Evolutionary conservation across 768 basidiomycete genomes (phyloP), one percentile per base, ranked within the genome.

Genomic region (Kwoniella heveanensis): DNA sequence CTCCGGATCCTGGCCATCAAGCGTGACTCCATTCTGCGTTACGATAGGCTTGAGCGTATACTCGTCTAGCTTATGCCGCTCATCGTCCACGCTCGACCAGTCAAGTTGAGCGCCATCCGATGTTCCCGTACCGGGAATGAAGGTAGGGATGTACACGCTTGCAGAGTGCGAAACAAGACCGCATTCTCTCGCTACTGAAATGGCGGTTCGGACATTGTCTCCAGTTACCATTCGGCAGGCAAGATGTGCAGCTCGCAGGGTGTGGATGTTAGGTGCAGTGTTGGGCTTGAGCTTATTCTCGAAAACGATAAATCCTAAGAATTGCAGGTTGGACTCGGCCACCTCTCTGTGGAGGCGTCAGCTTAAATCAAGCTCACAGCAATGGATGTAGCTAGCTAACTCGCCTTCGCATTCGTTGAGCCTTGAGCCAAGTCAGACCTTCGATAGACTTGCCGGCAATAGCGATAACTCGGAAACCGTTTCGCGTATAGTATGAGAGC

Each of bases 181-280:
- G 68, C 95, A 98, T 81, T 99, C 96, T 62, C 94, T 83, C 1
- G 93, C 96, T 37, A 99, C 95, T 69, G 93, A 96, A 72, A 97
- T 90, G 4, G 95, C 96, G 6, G 96, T 99, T 44, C 96, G 83
- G 30, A 93, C 88, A 68, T 99, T 99, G 76, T 99, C 96, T 10
- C 96, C 96, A 0, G 96, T 99, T 54, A 96, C 94, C 96, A 99
- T 98, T 67, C 94, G 85, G 72, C 92, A 94, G 21, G 92, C 90
- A 37, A 99, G 81, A 81, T 97, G 92, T 1, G 96, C 96, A 1
- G 85, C 84, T 56, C 93, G 88, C 17, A 99, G 84, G 0, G 88
- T 88, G 64, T 92, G 89, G 49, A 99, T 96, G 7, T 90, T 92
- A 30, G 92, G 89, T 0, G 90, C 83, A 0, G 95, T 97, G 8